phyloP scores from a whole-genome alignment of 1,284 basidiomycete species.

The Leccinum variabile region DNA sequence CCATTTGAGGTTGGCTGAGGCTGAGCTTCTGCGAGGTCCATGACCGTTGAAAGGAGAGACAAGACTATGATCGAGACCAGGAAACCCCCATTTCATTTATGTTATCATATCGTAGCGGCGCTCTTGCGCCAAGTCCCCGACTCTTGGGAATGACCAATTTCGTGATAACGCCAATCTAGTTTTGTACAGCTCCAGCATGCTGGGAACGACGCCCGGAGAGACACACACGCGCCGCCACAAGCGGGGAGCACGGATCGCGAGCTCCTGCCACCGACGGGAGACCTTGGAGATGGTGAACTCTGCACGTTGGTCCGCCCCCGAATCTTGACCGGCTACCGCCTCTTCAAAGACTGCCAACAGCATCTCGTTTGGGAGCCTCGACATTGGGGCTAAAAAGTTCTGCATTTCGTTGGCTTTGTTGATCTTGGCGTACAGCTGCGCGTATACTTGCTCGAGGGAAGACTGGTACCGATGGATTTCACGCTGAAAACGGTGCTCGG shows the following conservation, averaged over 20 bases:
- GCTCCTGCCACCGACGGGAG: constrained; percentile 32
- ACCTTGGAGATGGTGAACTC: constrained; percentile 33
- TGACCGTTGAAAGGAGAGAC: neutral
- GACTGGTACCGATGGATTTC: constrained; percentile 21
- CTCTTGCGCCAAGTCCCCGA: too few species aligned
- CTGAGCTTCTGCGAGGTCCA: too few species aligned
- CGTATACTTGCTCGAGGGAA: constrained; percentile 24
- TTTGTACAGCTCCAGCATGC: constrained; percentile 29
- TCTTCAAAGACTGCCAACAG: constrained; percentile 34
- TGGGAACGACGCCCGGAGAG: constrained; percentile 23
- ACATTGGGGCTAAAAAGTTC: constrained; percentile 31
- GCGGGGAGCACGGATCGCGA: constrained; percentile 29
- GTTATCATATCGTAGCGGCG: too few species aligned
- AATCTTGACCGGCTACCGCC: constrained; percentile 28
- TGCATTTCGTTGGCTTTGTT: constrained; percentile 34
- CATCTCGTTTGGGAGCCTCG: constrained; percentile 34
- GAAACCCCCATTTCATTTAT: constrained; percentile 6
- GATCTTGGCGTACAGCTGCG: constrained; percentile 14
- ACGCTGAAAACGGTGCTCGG: constrained; percentile 18
- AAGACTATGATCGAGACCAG: constrained; percentile 12
- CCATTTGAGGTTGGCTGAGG: constrained; percentile 19
- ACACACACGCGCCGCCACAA: constrained; percentile 31
- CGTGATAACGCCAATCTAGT: too few species aligned
- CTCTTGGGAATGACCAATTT: too few species aligned
- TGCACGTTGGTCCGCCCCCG: constrained; percentile 17